These are phyloP conservation scores for Solanum chmielewskii DNA, from an alignment of 257 asterid genomes.

Conservation along the genomic window DNA sequence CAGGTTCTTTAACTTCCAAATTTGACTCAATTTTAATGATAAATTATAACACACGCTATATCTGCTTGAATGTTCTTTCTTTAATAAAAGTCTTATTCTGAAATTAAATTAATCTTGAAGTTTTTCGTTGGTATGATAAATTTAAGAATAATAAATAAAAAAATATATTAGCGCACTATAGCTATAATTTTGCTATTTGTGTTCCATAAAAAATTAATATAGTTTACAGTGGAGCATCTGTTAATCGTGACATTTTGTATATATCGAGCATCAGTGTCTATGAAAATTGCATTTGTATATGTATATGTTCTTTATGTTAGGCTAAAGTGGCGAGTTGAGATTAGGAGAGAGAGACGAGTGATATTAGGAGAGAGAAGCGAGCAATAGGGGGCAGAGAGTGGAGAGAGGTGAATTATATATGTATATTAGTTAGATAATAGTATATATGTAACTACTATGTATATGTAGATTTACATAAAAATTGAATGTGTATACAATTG, in stretches of 20 bases:
- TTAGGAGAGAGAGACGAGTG: background rate
- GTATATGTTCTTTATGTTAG: background rate
- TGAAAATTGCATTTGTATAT: background rate
- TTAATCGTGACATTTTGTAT: too few relatives aligned
- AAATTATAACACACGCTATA: background rate
- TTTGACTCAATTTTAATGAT: slow-evolving; percentile 35
- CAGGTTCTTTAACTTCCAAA: slow-evolving; percentile 50
- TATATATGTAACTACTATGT: too few relatives aligned
- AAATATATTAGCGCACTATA: too few relatives aligned
- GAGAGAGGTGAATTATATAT: background rate
- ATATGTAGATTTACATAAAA: too few relatives aligned
- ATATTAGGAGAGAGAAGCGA: background rate
- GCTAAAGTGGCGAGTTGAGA: background rate
- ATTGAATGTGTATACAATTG: too few relatives aligned
- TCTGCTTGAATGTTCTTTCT: background rate
- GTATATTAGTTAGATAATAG: background rate
- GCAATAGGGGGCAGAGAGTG: background rate
- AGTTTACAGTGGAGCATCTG: too few relatives aligned
- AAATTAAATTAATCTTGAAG: too few relatives aligned
- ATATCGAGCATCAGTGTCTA: too few relatives aligned
- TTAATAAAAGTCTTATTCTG: background rate
- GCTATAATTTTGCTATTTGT: too few relatives aligned
- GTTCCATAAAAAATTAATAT: too few relatives aligned
- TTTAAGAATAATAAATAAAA: too few relatives aligned
- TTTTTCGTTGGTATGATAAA: too few relatives aligned